These are phyloP conservation scores for Seminavis robusta DNA, from an alignment of 108 stramenopile species.

Conservation along the genomic window DNA sequence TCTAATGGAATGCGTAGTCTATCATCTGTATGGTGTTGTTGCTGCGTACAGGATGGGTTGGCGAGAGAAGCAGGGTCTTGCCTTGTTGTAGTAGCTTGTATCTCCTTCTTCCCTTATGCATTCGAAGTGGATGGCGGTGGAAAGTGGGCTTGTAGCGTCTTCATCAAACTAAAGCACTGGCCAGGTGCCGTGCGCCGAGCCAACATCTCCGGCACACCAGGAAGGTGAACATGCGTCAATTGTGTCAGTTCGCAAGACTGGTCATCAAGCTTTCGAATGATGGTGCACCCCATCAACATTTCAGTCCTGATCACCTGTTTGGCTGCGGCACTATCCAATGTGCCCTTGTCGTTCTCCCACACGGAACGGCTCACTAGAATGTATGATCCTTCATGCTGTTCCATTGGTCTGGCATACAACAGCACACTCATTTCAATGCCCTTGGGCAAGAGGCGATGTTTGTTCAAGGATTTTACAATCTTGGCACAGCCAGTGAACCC, in stretches of 20 bases:
- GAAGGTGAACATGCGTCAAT: slow-evolving; percentile 53
- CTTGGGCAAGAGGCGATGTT: slow-evolving; percentile 41
- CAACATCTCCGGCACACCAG: slow-evolving; percentile 51
- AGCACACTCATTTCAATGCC: slow-evolving; percentile 50
- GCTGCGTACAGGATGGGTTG: too few relatives aligned
- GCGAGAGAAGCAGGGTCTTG: too few relatives aligned
- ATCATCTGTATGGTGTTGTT: too few relatives aligned
- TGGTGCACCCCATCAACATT: slow-evolving; percentile 48
- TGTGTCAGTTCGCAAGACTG: slow-evolving; percentile 44
- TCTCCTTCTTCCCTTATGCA: too few relatives aligned
- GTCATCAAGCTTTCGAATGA: slow-evolving; percentile 42
- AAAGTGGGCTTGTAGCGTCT: slow-evolving; percentile 44
- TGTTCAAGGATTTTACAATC: slow-evolving; percentile 42
- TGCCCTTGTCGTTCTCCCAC: slow-evolving; percentile 34
- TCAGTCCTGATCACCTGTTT: slow-evolving; percentile 41
- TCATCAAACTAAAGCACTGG: slow-evolving; percentile 51
- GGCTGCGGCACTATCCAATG: slow-evolving; percentile 5
- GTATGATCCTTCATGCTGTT: slow-evolving; percentile 28
- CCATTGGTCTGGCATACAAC: slow-evolving; percentile 41
- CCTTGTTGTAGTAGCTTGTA: too few relatives aligned
- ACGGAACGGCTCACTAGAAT: slow-evolving; percentile 55
- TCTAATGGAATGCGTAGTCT: too few relatives aligned
- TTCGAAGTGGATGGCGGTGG: too few relatives aligned
- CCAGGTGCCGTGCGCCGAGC: slow-evolving; percentile 42
- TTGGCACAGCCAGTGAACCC: slow-evolving; percentile 49